phyloP scores from a whole-genome alignment of 192 early-diverging fungal genomes.

The Globomyces pollinis-pini region DNA sequence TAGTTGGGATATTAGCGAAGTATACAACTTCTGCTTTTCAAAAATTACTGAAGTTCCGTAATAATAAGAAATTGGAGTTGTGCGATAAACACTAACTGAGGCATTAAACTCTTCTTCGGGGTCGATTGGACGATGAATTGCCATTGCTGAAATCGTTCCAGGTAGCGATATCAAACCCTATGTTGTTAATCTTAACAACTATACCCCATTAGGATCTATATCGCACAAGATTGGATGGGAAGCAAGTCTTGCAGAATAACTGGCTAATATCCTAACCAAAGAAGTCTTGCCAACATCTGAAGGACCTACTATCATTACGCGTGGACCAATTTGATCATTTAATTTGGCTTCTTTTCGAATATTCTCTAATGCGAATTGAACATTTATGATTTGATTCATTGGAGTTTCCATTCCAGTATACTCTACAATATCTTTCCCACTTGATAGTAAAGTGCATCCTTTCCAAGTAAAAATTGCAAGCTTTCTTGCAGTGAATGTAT shows the following conservation, averaged over 20 bases:
- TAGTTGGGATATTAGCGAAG: constrained; percentile 52
- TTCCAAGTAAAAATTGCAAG: constrained; percentile 88
- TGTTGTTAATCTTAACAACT: too few species aligned
- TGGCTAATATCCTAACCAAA: constrained; percentile 74
- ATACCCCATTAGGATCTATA: constrained; percentile 75
- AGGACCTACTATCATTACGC: constrained; percentile 82
- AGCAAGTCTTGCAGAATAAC: constrained; percentile 72
- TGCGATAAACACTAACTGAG: constrained; percentile 57
- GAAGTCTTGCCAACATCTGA: constrained; percentile 90
- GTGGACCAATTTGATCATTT: constrained; percentile 27
- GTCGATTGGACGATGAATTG: constrained; percentile 70
- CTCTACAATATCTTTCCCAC: constrained; percentile 64
- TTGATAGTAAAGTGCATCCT: constrained; percentile 67
- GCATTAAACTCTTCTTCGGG: constrained; percentile 75
- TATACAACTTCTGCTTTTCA: constrained; percentile 78
- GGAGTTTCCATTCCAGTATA: constrained; percentile 95
- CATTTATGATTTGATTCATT: constrained; percentile 82
- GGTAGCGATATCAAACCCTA: constrained; percentile 79
- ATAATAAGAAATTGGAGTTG: constrained; percentile 80
- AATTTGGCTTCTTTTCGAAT: constrained; percentile 44
- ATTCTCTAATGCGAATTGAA: constrained; percentile 82
- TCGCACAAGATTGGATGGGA: constrained; percentile 74
- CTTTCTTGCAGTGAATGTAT: constrained; percentile 78
- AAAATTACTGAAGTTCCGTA: constrained; percentile 72
- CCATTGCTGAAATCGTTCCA: constrained; percentile 71